Evolutionary conservation across 1,284 basidiomycete species (phyloP), one percentile per base, ranked within the genome.

Genomic region (Irpex rosettiformis): DNA sequence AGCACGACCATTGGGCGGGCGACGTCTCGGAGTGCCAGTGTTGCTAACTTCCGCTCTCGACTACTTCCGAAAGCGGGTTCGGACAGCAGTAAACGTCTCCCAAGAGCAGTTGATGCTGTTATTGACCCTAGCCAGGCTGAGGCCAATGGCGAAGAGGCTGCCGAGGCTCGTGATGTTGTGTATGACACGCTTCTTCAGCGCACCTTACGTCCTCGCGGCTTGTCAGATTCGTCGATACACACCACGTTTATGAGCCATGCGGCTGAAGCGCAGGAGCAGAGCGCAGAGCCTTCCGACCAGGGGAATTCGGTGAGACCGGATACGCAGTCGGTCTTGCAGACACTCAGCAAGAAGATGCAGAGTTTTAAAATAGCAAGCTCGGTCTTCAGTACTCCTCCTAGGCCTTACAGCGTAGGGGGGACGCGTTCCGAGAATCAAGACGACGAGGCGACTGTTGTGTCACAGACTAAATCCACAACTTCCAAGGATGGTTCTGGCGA

Each of bases 151-250:
- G 30, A 55, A 25, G 48, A 18, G 1, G 83, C 93, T 8, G 81
- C 93, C 56, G 91, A 94, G 63, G 74, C 78, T 4, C 57, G 63
- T 11, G 63, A 64, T 33, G 43, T 53, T 21, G 71, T 73, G 16
- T 72, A 77, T 18, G 66, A 72, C 70, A 80, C 72, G 60, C 69
- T 86, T 11, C 73, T 88, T n/a, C 80, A 89, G 58, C 83, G 88
- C 25, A 86, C 84, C 3, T 76, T 96, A 4, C 83, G 86, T 21
- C 82, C 89, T 16, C 81, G 94, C 55, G 93, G 93, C 1, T 73
- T 96, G 42, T 93, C 90, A 1, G 95, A 97, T 70, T 94, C 93
- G 4, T 94, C 92, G 1, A 94, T 97, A 61, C 89, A 87, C 61
- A 90, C 92, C 1, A 91, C 91, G 0, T 95, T 90, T 72, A 74